A percentile compares a stretch with the other conserved stretches of the same genome.
These are phyloP conservation scores for Phanerochaete carnosa DNA, from an alignment of 768 basidiomycete species.

Conservation along the genomic window DNA sequence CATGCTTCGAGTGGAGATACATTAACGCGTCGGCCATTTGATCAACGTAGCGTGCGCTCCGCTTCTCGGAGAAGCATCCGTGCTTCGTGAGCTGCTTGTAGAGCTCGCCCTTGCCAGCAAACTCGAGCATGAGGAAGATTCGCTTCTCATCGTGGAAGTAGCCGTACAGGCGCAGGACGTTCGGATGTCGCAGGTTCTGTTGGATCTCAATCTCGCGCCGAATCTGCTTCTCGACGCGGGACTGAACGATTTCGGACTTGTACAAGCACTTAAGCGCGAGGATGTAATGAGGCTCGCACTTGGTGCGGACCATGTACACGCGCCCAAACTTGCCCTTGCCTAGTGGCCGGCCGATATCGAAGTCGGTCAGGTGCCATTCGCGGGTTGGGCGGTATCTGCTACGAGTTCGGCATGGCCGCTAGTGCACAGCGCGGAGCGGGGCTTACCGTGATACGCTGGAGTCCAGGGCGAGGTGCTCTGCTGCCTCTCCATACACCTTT, in stretches of 20 bases:
- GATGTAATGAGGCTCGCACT: slow-evolving; percentile 83
- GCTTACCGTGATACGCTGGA: slow-evolving; percentile 70
- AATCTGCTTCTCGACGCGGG: slow-evolving; percentile 94
- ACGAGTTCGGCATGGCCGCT: neutral
- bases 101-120: slow-evolving; percentile 94
- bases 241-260: slow-evolving; percentile 92
- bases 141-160: slow-evolving; percentile 98
- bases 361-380: slow-evolving; percentile 81
- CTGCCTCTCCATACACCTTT: slow-evolving; percentile 71
- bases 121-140: slow-evolving; percentile 98
- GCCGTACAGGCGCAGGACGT: slow-evolving; percentile 91
- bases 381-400: slow-evolving; percentile 62
- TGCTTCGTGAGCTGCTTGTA: slow-evolving; percentile 92
- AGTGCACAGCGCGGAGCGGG: neutral
- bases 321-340: slow-evolving; percentile 99
- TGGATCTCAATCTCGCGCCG: slow-evolving; percentile 98
- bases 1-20: slow-evolving; percentile 93
- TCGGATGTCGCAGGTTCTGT: slow-evolving; percentile 91
- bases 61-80: slow-evolving; percentile 84
- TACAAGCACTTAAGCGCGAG: slow-evolving; percentile 95
- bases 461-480: slow-evolving; percentile 78
- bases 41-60: slow-evolving; percentile 87
- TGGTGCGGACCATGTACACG: slow-evolving; percentile 97
- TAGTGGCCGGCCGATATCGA: slow-evolving; percentile 93
- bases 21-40: slow-evolving; percentile 96